Evolutionary conservation across 2,329 filamentous ascomycete genomes (phyloP).

Genomic region (Fusarium tupiense): DNA sequence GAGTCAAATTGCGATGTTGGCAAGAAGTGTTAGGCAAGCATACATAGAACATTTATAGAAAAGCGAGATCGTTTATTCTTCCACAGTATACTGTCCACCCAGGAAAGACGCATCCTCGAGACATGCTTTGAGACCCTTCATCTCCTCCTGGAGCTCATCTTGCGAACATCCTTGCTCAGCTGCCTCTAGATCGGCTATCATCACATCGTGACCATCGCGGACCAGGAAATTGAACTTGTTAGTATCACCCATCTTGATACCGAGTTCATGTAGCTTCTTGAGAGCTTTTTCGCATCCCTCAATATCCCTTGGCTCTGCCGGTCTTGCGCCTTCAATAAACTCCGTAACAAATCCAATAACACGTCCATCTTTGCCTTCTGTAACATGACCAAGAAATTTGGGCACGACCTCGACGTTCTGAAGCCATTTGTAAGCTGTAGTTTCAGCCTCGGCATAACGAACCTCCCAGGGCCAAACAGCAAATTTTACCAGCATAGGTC

Average conservation of each 20-base stretch:
- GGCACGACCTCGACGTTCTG: slow-evolving; percentile 37
- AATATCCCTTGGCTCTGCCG: slow-evolving; percentile 35
- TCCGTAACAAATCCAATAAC: slow-evolving; percentile 43
- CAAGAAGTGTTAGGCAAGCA: neutral
- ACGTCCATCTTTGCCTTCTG: slow-evolving; percentile 37
- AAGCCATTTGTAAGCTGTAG: slow-evolving; percentile 43
- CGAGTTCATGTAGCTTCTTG: slow-evolving; percentile 38
- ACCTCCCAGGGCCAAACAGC: slow-evolving; percentile 44
- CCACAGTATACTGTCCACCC: neutral
- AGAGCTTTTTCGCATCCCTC: slow-evolving; percentile 39
- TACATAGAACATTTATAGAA: neutral
- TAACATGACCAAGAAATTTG: slow-evolving; percentile 44
- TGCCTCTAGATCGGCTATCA: slow-evolving; percentile 42
- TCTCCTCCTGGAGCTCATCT: slow-evolving; percentile 39
- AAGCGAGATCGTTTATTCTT: neutral
- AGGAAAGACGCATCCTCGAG: slow-evolving; percentile 7
- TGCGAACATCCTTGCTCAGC: slow-evolving; percentile 32
- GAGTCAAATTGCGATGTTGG: slow-evolving; percentile 17
- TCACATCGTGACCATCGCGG: slow-evolving; percentile 30
- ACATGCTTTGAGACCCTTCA: slow-evolving; percentile 30
- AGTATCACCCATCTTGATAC: slow-evolving; percentile 44
- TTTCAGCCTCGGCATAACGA: slow-evolving; percentile 38
- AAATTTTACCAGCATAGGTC: slow-evolving; percentile 42
- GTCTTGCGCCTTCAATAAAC: slow-evolving; percentile 35
- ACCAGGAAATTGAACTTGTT: slow-evolving; percentile 46